A percentile compares a stretch with the other conserved stretches of the same genome.
These are phyloP conservation scores for Suhomyces wounanorum DNA, from an alignment of 1,139 yeast species.

Conservation along the genomic window DNA sequence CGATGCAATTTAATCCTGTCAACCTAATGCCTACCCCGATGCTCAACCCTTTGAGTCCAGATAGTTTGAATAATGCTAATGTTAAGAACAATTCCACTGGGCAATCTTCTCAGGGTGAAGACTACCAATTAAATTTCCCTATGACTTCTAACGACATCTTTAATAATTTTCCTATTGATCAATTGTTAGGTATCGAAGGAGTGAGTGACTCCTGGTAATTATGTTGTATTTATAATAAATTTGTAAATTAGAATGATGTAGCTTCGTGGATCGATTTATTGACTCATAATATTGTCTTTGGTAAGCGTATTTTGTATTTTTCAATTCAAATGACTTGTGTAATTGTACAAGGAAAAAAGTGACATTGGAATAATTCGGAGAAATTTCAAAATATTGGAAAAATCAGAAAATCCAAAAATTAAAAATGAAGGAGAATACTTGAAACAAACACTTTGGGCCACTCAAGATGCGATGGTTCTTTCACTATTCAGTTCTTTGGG, in stretches of 20 bases:
- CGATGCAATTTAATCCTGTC: not conserved
- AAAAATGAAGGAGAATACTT: too few relatives aligned
- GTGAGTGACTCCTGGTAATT: conserved; percentile 9
- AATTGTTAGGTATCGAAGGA: conserved; percentile 15
- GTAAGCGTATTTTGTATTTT: too few relatives aligned
- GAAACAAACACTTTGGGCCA: too few relatives aligned
- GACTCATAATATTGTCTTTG: too few relatives aligned
- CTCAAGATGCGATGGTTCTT: too few relatives aligned
- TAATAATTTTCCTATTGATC: conserved; percentile 15
- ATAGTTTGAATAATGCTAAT: conserved; percentile 7
- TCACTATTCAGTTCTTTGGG: too few relatives aligned
- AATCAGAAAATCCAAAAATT: too few relatives aligned
- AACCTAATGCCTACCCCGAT: conserved; percentile 2
- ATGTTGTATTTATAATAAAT: not conserved
- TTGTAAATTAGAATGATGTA: not conserved
- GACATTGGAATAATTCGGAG: too few relatives aligned
- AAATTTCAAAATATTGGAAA: too few relatives aligned
- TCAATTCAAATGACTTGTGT: too few relatives aligned
- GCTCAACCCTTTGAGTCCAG: conserved; percentile 10
- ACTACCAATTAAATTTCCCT: conserved; percentile 7
- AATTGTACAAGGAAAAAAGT: too few relatives aligned
- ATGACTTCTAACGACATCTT: conserved; percentile 12
- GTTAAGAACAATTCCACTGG: conserved; percentile 1
- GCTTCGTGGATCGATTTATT: too few relatives aligned
- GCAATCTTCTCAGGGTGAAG: conserved; percentile 1